Evolutionary conservation across 1,284 basidiomycete genomes (phyloP), one percentile per base, ranked within the genome.

Genomic region (Rhodotorula sp.): DNA sequence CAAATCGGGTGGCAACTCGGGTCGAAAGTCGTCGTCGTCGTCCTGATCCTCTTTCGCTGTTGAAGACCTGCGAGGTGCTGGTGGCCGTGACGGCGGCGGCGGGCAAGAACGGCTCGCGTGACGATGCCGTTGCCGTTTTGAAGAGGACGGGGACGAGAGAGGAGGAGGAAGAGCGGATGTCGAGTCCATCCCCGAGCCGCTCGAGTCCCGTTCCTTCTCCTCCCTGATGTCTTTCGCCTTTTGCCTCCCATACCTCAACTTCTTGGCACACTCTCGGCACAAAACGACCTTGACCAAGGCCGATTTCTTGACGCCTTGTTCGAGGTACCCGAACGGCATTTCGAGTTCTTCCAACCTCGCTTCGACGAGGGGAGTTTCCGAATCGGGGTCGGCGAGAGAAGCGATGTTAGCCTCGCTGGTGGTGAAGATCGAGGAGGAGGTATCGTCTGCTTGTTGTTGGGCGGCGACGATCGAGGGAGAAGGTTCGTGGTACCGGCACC

Each of bases 231-330:
- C 28, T n/a, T 7, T 28, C 54, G n/a, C 21, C 50, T 52, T 52
- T 12, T 14, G 50, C 50, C 88, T 87, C 74, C 85, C 86, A 71
- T 89, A 93, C 85, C 89, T 88, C 76, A 97, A 82, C 84, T 95
- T 97, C 78, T 86, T 86, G 62, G 87, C 82, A 78, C 94, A 97
- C 76, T 83, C 85, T 28, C 83, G 80, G 79, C 93, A 97, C 31
- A 97, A 81, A 1, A 91, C 91, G 2, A 94, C 87, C 79, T 97
- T 97, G 60, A 97, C 94, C 16, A 95, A 82, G 0, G 92, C 91
- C 62, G 87, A 87, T 80, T 92, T 94, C 66, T 79, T 81, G 77
- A 87, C 84, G 0, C 89, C 91, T 10, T 86, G 86, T 79, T 97
- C 94, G 38, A 85, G 82, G 80, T 97, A 97, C 3, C 87, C 86